phyloP scores from a whole-genome alignment of 1,284 basidiomycete species.

The Caloboletus inedulis region DNA sequence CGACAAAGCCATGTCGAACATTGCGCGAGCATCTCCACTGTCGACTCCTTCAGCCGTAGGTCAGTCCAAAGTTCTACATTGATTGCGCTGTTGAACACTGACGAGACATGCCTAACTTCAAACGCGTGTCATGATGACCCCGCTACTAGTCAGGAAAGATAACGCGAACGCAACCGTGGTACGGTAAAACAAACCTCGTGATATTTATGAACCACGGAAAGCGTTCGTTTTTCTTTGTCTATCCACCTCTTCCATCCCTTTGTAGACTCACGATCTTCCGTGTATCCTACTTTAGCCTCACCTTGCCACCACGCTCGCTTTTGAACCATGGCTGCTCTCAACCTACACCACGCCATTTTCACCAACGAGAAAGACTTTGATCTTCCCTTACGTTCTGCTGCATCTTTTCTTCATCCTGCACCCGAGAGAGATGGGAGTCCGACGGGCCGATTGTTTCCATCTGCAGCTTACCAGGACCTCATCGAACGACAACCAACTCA shows the following conservation, averaged over 20 bases:
- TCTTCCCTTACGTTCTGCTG: conserved; percentile 45
- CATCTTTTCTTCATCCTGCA: conserved; percentile 46
- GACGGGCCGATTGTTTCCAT: conserved; percentile 43
- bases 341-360: conserved; percentile 55
- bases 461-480: conserved; percentile 46
- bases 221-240: conserved; percentile 17
- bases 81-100: conserved; percentile 3
- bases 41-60: conserved; percentile 8
- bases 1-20: conserved; percentile 11
- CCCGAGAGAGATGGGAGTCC: conserved; percentile 47
- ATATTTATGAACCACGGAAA: conserved; percentile 19
- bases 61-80: conserved; percentile 7
- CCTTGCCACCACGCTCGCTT: conserved; percentile 14
- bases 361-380: conserved; percentile 36
- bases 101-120: conserved; percentile 10
- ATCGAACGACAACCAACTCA: conserved; percentile 45
- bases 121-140: conserved; percentile 5
- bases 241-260: conserved; percentile 3
- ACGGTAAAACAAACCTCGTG: conserved; percentile 3
- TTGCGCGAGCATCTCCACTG: background rate
- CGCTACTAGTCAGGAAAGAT: conserved; percentile 11
- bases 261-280: conserved; percentile 18
- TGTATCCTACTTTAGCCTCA: conserved; percentile 6
- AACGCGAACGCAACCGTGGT: background rate
- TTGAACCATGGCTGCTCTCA: conserved; percentile 49